Base-by-base conservation (phyloP, 2,329 filamentous ascomycete species). In the Aspergillus fischeri region DNA sequence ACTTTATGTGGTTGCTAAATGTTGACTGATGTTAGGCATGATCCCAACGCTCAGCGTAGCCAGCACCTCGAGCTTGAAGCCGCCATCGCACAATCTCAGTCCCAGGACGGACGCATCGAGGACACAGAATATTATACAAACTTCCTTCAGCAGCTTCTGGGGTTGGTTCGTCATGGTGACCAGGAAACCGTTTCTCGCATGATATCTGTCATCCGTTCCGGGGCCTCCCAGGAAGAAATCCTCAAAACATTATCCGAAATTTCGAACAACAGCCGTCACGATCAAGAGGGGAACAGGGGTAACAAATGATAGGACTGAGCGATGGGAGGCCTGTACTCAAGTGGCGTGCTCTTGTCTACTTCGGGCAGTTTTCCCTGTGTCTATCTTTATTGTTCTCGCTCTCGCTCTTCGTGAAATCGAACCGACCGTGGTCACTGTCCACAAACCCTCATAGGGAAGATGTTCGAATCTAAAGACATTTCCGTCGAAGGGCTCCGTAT, bases 211-310 rank as follows among this genome's bases (percentile, higher is more conserved):
- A 70, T 72, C 45, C 70, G 69, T 32, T 63, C 68, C 14, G 67
- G 69, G 20, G 69, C 66, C 8, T 69, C 70, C 6, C 58, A 69
- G 10, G 52, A 63, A 49, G 59, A 68, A 17, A 68, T 72, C 17
- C 63, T 65, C 45, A 52, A 55, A 6, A 54, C 55, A 4, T 50
- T 72, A 50, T 58, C 63, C 21, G 58, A 59, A 29, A 28, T 60
- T 11, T 53, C 53, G 32, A 47, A 45, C 6, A 57, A 32, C 38
- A 32, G 14, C 17, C 24, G 32, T 52, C 41, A 14, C 25, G 20
- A 38, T 7, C 28, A 51, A 38, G 49, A 20, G 25, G 20, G 51
- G 45, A n/a, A 48, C 50, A 25, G 52, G 29, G 41, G 53, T 25
- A 45, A 42, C 20, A 55, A 28, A 5, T 54, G 49, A 51, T 9